phyloP scores from a whole-genome alignment of 2,329 filamentous ascomycete genomes.

The Aspergillus sojae region DNA sequence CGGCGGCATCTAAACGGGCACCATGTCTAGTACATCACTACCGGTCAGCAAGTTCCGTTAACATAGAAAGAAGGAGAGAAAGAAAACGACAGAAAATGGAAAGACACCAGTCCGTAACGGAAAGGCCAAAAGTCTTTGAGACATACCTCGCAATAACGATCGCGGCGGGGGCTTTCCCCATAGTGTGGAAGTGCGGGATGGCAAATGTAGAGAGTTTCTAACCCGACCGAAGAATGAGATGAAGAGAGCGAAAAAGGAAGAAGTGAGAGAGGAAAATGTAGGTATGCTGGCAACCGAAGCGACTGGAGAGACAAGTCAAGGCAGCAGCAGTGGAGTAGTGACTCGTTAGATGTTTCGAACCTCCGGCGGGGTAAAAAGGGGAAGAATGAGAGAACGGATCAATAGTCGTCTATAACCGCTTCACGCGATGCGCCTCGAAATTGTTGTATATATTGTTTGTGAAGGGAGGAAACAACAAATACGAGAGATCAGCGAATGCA shows the following conservation, averaged over 20 bases:
- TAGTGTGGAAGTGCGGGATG: slow-evolving; percentile 16
- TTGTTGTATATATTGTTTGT: neutral
- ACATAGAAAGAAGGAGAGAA: no score
- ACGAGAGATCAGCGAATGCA: neutral
- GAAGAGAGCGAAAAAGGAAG: neutral
- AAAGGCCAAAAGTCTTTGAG: neutral
- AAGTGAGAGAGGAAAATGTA: neutral
- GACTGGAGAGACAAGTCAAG: neutral
- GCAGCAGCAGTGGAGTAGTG: neutral
- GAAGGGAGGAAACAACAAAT: neutral
- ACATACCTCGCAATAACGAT: slow-evolving; percentile 47
- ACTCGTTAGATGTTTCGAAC: neutral
- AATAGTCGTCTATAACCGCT: neutral
- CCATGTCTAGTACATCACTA: slow-evolving; percentile 72
- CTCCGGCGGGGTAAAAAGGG: slow-evolving; percentile 13
- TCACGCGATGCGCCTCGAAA: neutral
- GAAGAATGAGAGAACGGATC: neutral
- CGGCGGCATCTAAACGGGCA: slow-evolving; percentile 87
- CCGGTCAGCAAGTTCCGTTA: neutral
- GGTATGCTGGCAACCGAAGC: neutral
- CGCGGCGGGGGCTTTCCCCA: slow-evolving; percentile 44
- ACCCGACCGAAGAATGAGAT: neutral
- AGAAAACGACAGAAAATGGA: neutral
- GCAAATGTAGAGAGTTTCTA: neutral
- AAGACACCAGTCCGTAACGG: neutral